These are phyloP conservation scores for Pezicula rhizophila DNA, from an alignment of 2,329 filamentous ascomycete genomes.

Conservation along the genomic window DNA sequence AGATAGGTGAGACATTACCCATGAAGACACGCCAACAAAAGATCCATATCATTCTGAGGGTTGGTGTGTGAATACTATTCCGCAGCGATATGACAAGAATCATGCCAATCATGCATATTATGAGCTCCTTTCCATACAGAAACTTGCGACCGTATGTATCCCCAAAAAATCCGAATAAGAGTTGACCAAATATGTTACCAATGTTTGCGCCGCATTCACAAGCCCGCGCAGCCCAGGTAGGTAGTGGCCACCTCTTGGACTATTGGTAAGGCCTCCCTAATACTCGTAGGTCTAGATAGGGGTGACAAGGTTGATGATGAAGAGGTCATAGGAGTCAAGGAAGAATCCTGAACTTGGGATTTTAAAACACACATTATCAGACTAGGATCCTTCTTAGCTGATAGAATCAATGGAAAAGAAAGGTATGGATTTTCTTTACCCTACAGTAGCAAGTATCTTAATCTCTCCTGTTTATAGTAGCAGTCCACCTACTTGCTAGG, in stretches of 20 bases:
- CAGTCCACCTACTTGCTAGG: background rate
- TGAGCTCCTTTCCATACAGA: slow-evolving; percentile 71
- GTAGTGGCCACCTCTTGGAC: slow-evolving; percentile 3
- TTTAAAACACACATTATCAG: background rate
- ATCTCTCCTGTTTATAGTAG: background rate
- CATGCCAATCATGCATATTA: slow-evolving; percentile 67
- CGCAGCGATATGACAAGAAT: slow-evolving; percentile 6
- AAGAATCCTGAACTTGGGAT: slow-evolving; percentile 79
- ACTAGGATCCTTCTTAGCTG: no score
- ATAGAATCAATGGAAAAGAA: background rate
- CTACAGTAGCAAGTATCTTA: background rate
- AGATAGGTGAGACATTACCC: no score
- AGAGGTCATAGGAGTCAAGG: slow-evolving; percentile 69
- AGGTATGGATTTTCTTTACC: no score
- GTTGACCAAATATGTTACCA: slow-evolving; percentile 74
- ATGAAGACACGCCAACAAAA: slow-evolving; percentile 76
- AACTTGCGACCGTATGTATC: slow-evolving; percentile 69
- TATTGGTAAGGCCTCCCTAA: no score
- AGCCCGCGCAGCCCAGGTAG: slow-evolving; percentile 58
- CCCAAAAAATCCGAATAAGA: slow-evolving; percentile 69
- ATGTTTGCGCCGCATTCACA: slow-evolving; percentile 75
- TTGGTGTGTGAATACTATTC: background rate
- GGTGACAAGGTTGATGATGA: slow-evolving; percentile 8
- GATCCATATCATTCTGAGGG: slow-evolving; percentile 27
- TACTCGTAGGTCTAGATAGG: slow-evolving; percentile 5